Base-by-base conservation (phyloP, 2,329 filamentous ascomycete species). In the Exophiala mesophila region DNA sequence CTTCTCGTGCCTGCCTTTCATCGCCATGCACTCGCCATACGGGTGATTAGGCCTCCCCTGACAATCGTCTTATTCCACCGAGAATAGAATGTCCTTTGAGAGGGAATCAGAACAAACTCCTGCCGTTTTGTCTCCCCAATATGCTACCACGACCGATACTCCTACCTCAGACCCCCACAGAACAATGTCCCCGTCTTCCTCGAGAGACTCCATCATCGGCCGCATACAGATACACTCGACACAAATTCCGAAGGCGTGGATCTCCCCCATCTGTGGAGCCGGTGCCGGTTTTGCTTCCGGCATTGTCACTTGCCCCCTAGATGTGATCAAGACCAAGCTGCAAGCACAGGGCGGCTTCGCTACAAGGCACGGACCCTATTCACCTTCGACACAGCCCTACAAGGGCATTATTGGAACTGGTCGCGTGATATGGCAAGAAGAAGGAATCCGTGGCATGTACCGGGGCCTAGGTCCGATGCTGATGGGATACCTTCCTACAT, bases 271-370 rank as follows among this genome's bases (percentile, higher is more conserved):
- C 43, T 83, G 88, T 31, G 92, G 92, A 42, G 90, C 89, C 36
- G 74, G 87, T 44, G 90, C 89, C 37, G 92, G 92, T 36, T 87
- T 97, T 58, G 88, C 88, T 16, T 95, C 89, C 5, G 92, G 92
- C 37, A 78, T 98, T 42, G 86, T 96, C 53, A 97, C 90, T 39
- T 98, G 92, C 63, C 92, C 92, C 30, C 81, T 98, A 55, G 92
- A 98, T 72, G 92, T 98, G 50, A 97, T 98, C 67, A 98, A 98
- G 72, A 98, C 92, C 32, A 97, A 96, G 66, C 69, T 98, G 47
- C 92, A 98, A 64, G 90, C 89, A 12, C 92, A 97, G 63, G 90
- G 90, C 51, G 86, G 88, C 15, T 94, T 94, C 64, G 54, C 75
- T 68, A 53, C 65, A 64, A 59, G 73, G 19, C 63, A 67, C 46